Conservation (phyloP, 345 rosid species). For the Dipteronia sinensis region DNA sequence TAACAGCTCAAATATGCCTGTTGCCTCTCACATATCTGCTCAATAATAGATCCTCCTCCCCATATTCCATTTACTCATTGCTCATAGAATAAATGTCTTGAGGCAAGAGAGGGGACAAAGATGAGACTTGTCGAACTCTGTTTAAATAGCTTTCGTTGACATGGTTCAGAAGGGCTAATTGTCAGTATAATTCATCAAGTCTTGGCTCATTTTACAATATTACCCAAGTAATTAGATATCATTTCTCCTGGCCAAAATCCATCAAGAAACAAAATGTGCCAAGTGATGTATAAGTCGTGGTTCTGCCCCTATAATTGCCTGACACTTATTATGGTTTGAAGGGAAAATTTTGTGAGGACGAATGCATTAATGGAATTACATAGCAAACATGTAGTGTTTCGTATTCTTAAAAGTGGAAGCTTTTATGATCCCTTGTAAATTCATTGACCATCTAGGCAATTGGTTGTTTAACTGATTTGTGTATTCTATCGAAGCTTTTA, state of each 20-base stretch:
- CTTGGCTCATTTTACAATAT: not conserved
- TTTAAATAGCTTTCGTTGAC: not conserved
- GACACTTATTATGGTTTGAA: not conserved
- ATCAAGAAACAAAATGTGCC: not conserved
- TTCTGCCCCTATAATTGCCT: not conserved
- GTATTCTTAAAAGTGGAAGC: not conserved
- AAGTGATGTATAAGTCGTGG: not conserved
- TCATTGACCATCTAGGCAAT: constrained; percentile 3
- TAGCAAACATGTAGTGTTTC: not conserved
- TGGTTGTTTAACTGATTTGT: not conserved
- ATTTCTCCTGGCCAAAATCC: not conserved
- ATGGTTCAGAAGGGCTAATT: not conserved
- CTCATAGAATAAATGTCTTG: not conserved
- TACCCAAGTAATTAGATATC: not conserved
- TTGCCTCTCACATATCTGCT: not conserved
- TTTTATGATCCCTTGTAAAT: not conserved
- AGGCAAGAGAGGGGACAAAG: not conserved
- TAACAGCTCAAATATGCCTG: not conserved
- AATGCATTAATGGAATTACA: not conserved
- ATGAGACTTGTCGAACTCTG: not conserved
- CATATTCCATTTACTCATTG: not conserved
- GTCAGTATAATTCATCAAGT: not conserved
- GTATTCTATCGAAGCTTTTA: not conserved
- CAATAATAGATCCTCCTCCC: not conserved
- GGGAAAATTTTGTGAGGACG: not conserved